Evolutionary conservation across 2,329 filamentous ascomycete genomes (phyloP).

Genomic region (Aspergillus fijiensis): DNA sequence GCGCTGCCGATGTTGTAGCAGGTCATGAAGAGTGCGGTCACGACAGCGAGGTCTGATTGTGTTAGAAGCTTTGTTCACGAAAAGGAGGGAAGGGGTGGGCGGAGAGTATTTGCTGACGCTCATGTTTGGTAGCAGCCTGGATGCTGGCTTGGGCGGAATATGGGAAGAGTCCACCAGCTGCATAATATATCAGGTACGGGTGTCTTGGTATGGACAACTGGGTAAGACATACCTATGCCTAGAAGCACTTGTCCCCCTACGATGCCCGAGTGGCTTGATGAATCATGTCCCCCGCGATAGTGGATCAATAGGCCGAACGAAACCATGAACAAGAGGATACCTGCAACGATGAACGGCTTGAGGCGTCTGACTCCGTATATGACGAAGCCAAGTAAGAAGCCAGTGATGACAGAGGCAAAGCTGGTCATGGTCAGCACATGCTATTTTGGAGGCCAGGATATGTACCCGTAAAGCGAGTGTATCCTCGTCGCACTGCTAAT

Average conservation of each 20-base stretch:
- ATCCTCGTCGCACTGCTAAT: constrained; percentile 59
- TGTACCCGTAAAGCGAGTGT: constrained; percentile 55
- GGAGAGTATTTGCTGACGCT: constrained; percentile 33
- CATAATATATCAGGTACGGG: too few relatives aligned
- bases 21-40: constrained; percentile 63
- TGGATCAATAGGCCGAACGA: constrained; percentile 65
- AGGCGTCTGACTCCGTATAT: constrained; percentile 59
- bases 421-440: constrained; percentile 19
- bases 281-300: constrained; percentile 56
- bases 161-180: constrained; percentile 60
- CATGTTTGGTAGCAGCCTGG: constrained; percentile 52
- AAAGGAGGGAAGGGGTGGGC: background rate
- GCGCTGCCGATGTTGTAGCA: constrained; percentile 64
- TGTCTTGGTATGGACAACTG: too few relatives aligned
- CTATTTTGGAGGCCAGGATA: background rate
- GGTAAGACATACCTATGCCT: constrained; percentile 49
- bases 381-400: constrained; percentile 56
- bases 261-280: constrained; percentile 53
- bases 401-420: constrained; percentile 58
- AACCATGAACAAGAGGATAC: constrained; percentile 62
- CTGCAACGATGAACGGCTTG: constrained; percentile 63
- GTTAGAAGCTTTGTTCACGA: background rate
- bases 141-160: constrained; percentile 54
- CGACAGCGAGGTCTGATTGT: constrained; percentile 56
- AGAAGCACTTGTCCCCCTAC: constrained; percentile 64